These are phyloP conservation scores for Heliamphora pulchella DNA, from an alignment of 179 eudicot species.

Conservation along the genomic window DNA sequence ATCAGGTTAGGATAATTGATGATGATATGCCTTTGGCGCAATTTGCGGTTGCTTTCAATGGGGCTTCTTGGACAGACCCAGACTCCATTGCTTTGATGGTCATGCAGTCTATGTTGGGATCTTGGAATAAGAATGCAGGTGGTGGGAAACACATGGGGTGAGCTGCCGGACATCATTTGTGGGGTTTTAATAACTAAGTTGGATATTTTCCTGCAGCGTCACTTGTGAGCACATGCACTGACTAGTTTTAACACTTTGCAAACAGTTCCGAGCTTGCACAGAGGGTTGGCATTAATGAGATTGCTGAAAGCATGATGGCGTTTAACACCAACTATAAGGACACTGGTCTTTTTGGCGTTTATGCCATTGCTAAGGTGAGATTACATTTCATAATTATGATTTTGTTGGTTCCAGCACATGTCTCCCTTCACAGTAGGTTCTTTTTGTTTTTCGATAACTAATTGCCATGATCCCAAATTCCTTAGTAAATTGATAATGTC, in stretches of 20 bases:
- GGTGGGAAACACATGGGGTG: slow-evolving; percentile 72
- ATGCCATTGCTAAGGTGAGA: slow-evolving; percentile 72
- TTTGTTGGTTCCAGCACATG: neutral
- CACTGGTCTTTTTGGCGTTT: slow-evolving; percentile 82
- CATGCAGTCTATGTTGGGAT: slow-evolving; percentile 57
- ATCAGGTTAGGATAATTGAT: slow-evolving; percentile 58
- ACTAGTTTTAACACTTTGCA: slow-evolving; percentile 11
- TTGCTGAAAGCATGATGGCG: slow-evolving; percentile 75
- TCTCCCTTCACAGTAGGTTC: neutral
- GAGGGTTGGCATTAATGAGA: slow-evolving; percentile 55
- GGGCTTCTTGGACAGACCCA: slow-evolving; percentile 81
- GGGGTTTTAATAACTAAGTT: neutral
- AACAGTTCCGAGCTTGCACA: slow-evolving; percentile 78
- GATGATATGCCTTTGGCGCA: slow-evolving; percentile 59
- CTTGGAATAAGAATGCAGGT: slow-evolving; percentile 55
- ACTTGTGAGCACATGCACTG: slow-evolving; percentile 1
- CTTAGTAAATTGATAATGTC: neutral
- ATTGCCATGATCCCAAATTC: neutral
- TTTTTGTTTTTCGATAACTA: neutral
- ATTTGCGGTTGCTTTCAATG: slow-evolving; percentile 85
- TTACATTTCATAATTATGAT: neutral
- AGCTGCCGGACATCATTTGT: slow-evolving; percentile 14
- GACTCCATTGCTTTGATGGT: slow-evolving; percentile 68
- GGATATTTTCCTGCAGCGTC: neutral
- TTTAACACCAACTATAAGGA: slow-evolving; percentile 69